These are phyloP conservation scores for Vitis hybrid DNA, from an alignment of 177 flowering plant species.

Conservation along the genomic window DNA sequence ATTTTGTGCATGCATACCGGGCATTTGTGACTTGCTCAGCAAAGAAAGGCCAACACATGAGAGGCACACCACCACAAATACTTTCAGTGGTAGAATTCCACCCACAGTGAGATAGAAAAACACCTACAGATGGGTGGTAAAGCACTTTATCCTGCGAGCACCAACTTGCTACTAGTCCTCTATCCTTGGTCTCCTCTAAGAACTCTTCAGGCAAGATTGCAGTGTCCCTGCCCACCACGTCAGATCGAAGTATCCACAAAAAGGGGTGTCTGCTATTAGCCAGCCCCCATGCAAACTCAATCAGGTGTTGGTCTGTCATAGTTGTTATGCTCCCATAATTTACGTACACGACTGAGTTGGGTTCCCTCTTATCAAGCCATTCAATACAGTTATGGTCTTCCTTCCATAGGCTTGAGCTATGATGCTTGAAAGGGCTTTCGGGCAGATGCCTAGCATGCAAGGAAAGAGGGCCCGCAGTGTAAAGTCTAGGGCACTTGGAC, in stretches of 20 bases:
- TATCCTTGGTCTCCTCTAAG: constrained; percentile 18
- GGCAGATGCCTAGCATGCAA: not conserved
- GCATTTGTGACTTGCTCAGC: constrained; percentile 31
- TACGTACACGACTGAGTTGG: constrained; percentile 30
- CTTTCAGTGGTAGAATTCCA: constrained; percentile 37
- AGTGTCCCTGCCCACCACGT: constrained; percentile 10
- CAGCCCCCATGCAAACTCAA: constrained; percentile 41
- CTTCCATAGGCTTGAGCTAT: constrained; percentile 25
- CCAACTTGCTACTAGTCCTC: constrained; percentile 28
- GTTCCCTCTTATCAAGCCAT: constrained; percentile 25
- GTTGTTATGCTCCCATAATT: constrained; percentile 27
- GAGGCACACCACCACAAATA: constrained; percentile 23
- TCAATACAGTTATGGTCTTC: constrained; percentile 20
- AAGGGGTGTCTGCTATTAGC: constrained; percentile 29
- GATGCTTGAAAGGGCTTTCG: not conserved
- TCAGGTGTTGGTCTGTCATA: constrained; percentile 14
- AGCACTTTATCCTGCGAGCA: constrained; percentile 28
- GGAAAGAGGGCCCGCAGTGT: constrained; percentile 21
- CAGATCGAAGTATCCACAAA: constrained; percentile 25
- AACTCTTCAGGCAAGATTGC: constrained; percentile 15
- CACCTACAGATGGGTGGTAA: constrained; percentile 27
- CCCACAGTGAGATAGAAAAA: constrained; percentile 29
- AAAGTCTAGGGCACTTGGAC: constrained; percentile 5
- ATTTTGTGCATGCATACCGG: constrained; percentile 21
- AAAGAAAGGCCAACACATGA: constrained; percentile 37